Base-by-base conservation (phyloP, 2,329 filamentous ascomycete genomes). In the Epicoccum nigrum region DNA sequence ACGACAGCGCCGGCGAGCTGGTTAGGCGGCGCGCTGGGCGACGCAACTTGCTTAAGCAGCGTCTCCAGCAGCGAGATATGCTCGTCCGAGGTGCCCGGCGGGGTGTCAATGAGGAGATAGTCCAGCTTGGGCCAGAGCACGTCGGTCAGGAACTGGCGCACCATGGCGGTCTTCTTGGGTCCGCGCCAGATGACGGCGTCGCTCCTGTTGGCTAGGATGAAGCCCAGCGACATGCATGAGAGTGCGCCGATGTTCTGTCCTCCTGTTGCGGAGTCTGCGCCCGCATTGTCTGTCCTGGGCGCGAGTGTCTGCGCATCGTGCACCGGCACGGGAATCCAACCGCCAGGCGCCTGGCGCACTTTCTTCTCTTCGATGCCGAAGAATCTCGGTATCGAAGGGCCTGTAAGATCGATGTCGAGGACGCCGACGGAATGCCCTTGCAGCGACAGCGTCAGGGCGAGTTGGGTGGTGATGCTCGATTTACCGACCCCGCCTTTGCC, bases 91-190 rank as follows among this genome's bases (percentile, higher is more conserved):
- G 94, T 99, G 2, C 94, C 94, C 0, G 94, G 94, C 11, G 94
- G 94, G 3, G 94, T 99, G 74, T 99, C 94, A 67, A 99, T 90
- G 52, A 99, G 83, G 0, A 99, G 81, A 69, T 90, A 97, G 71
- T 97, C 93, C n/a, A 90, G 84, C 45, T 85, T 83, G 0, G 80
- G 83, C 94, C 94, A 97, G 23, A 90, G 81, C 4, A 97, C 92
- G 68, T 97, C 92, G 1, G 89, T 88, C 21, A 99, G 80, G 70
- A 99, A 99, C 73, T 99, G 94, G 32, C 92, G 86, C 51, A 99
- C 91, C 94, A 99, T 99, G 42, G 94, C 94, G 4, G 94, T 99
- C 78, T 99, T 99, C 77, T 99, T 99, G 2, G 94, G 94, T 0
- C 94, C 94, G 45, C 94, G 85, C 94, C 94, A 99, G 31, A 99